phyloP scores from a whole-genome alignment of 371 early-diverging fungal genomes.

The Saksenaea oblongispora region DNA sequence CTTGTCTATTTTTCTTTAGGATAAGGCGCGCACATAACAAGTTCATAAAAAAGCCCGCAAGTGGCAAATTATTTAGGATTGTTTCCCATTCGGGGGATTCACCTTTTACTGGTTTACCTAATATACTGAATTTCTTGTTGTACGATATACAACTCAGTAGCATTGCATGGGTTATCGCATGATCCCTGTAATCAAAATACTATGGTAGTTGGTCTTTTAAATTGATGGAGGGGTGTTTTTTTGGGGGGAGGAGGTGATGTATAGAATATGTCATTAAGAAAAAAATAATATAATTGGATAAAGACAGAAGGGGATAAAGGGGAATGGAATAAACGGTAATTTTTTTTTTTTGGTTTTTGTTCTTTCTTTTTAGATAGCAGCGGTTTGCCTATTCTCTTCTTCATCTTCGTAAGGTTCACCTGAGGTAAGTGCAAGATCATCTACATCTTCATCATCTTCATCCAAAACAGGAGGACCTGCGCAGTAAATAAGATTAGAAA shows the following conservation, averaged over 20 bases:
- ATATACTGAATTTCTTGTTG: not conserved
- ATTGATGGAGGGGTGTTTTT: not conserved
- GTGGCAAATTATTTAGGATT: not conserved
- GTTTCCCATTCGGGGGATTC: not conserved
- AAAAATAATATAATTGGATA: not conserved
- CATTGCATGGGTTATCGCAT: not conserved
- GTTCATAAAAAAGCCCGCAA: not conserved
- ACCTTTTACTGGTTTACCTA: not conserved
- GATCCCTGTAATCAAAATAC: not conserved
- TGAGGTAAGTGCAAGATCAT: conserved; percentile 30
- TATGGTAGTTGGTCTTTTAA: not conserved
- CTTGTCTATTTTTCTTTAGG: not conserved
- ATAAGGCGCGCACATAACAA: not conserved
- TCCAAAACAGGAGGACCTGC: conserved; percentile 42
- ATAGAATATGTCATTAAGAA: conserved; percentile 4
- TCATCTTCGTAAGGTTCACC: conserved; percentile 7
- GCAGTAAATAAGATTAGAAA: not conserved
- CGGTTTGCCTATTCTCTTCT: not conserved
- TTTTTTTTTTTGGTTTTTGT: not conserved
- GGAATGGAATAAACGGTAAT: conserved; percentile 2
- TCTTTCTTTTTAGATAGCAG: not conserved
- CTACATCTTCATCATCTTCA: conserved; percentile 47
- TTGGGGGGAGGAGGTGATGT: not conserved
- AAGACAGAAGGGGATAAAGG: not conserved
- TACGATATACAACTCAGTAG: not conserved